Base-by-base conservation (phyloP, 129 eudicot genomes). In the Pulicaria dysenterica region DNA sequence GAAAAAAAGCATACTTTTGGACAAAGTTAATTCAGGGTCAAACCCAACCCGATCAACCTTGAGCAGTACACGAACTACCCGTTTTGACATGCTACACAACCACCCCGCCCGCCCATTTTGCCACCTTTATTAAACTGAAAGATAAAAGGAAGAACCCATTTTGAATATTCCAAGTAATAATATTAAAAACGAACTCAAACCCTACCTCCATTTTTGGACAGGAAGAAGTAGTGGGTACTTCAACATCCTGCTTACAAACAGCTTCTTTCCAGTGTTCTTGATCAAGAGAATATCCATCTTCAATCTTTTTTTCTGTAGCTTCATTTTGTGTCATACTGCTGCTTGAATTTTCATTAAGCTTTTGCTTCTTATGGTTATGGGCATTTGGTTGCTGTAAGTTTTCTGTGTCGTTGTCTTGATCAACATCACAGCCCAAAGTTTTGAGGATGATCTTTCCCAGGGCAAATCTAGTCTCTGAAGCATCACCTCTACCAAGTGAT, bases 371-470 rank as follows among this genome's bases (percentile, higher is more conserved):
- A 12, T 12, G 65, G 55, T 58, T 58, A 45, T 58, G 55, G 16
- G 71, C 49, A 55, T 57, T 64, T 3, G 69, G 67, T 73, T 75
- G 77, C 34, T 43, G 56, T 59, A 24, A 24, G 31, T 24, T 24
- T 24, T 24, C 31, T 24, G 31, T 84, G 37, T 37, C 58, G 53
- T 64, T 64, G 17, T 67, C 76, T 38, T 67, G 48, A 50, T 19
- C 13, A 41, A 38, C 49, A 37, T 51, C 66, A 39, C 68, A 59
- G 73, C 83, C 81, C 82, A 93, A 53, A 48, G 99, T 85, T 64
- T 84, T 82, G 73, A 88, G 38, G 13, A 94, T 86, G 64, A 94
- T 80, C 66, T 88, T 88, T 44, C 99, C 99, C 42, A 90, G 76
- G 31, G 84, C 91, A 77, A 87, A 83, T 80, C 91, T 81, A 39